A percentile compares a stretch with the other conserved stretches of the same genome.
phyloP scores from a whole-genome alignment of 1,139 yeast species.

The Sugiyamaella neomexicana region DNA sequence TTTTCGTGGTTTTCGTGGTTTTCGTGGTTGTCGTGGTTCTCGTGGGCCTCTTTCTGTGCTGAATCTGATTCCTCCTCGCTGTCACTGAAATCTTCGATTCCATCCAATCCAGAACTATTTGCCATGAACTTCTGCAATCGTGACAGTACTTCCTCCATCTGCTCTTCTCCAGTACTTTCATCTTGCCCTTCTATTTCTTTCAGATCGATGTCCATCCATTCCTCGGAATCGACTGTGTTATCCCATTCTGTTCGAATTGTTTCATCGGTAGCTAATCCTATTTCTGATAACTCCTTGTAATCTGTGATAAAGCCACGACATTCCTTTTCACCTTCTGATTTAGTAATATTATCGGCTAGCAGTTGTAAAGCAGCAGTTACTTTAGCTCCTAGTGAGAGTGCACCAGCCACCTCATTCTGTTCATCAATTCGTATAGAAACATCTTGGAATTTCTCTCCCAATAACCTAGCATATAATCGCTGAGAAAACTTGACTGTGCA shows the following conservation, averaged over 20 bases:
- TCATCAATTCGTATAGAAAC: slow-evolving; percentile 17
- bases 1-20: no score
- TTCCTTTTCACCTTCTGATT: slow-evolving; percentile 6
- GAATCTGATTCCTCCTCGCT: slow-evolving; percentile 13
- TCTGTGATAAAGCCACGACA: background rate
- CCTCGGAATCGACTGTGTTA: slow-evolving; percentile 29
- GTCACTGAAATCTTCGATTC: slow-evolving; percentile 19
- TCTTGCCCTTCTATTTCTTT: slow-evolving; percentile 23
- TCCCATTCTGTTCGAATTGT: slow-evolving; percentile 29
- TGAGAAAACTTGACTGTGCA: slow-evolving; percentile 30
- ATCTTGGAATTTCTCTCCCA: slow-evolving; percentile 21
- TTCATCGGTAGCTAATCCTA: slow-evolving; percentile 26
- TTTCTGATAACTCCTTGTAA: background rate
- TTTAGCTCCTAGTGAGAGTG: slow-evolving; percentile 30
- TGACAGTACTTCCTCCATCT: slow-evolving; percentile 12
- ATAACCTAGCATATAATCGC: slow-evolving; percentile 10
- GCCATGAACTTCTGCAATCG: slow-evolving; percentile 10
- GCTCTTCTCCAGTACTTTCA: background rate
- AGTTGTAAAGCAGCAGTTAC: slow-evolving; percentile 35
- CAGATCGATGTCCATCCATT: slow-evolving; percentile 31
- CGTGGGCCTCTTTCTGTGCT: no score
- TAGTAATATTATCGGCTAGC: slow-evolving; percentile 19
- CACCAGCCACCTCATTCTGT: slow-evolving; percentile 15
- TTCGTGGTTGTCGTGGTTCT: no score
- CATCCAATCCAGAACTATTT: slow-evolving; percentile 21